Evolutionary conservation across 1,139 yeast species (phyloP).

Genomic region (Diutina neorugosa): DNA sequence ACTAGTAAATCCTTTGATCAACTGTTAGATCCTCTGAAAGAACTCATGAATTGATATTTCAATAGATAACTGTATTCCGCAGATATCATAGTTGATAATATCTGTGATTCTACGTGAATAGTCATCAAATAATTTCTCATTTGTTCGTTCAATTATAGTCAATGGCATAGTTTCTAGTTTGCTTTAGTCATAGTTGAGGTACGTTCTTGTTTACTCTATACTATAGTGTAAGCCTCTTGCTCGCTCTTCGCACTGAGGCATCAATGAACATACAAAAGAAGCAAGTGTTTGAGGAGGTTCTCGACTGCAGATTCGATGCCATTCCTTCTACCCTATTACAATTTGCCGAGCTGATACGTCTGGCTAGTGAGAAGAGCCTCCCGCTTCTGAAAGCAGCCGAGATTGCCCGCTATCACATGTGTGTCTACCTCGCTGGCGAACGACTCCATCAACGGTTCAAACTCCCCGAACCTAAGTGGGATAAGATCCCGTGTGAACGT

Average conservation of each 20-base stretch:
- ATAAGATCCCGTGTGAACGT: conserved; percentile 49
- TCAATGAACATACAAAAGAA: background rate
- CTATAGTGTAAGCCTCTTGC: background rate
- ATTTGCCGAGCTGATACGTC: conserved; percentile 40
- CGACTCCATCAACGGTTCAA: conserved; percentile 28
- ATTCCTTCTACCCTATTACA: conserved; percentile 34
- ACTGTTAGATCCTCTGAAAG: too few relatives aligned
- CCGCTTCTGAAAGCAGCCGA: conserved; percentile 41
- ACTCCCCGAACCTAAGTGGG: conserved; percentile 34
- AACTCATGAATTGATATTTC: too few relatives aligned
- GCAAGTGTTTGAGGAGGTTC: conserved; percentile 29
- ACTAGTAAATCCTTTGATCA: too few relatives aligned
- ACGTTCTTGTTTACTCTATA: too few relatives aligned
- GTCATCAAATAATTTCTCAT: too few relatives aligned
- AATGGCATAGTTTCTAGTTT: too few relatives aligned
- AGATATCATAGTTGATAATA: too few relatives aligned
- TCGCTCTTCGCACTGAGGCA: background rate
- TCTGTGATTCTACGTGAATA: too few relatives aligned
- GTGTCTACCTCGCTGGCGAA: conserved; percentile 51
- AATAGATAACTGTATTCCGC: too few relatives aligned
- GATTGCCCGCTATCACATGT: conserved; percentile 51
- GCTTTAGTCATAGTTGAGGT: too few relatives aligned
- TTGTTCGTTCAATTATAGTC: too few relatives aligned
- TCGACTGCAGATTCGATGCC: conserved; percentile 38
- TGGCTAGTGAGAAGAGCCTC: conserved; percentile 37